Percentiles rank a stretch among this genome's conserved stretches.
Evolutionary conservation across 208 protist species (phyloP).

Genomic region (Acanthamoeba triangularis): DNA sequence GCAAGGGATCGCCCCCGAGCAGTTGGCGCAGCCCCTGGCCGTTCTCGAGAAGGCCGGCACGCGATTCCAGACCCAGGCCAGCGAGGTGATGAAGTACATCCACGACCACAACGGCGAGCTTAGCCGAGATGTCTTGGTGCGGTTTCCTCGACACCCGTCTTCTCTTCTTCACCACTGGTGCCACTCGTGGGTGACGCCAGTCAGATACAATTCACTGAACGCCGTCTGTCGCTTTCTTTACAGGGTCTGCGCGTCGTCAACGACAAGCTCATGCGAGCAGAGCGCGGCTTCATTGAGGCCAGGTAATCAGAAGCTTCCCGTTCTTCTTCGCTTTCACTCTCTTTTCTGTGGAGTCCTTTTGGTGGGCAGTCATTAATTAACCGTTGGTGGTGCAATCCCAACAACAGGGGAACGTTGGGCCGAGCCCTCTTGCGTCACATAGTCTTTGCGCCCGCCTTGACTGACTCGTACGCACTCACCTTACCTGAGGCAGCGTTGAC

Average conservation of each 20-base stretch:
- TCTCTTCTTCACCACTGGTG: not conserved
- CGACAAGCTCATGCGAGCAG: conserved; percentile 57
- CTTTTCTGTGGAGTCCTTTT: not conserved
- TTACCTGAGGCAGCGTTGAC: not conserved
- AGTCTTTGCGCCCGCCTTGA: conserved; percentile 14
- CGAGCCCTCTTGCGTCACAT: conserved; percentile 35
- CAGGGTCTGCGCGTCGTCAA: conserved; percentile 47
- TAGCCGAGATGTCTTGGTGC: not conserved
- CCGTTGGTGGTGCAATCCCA: not conserved
- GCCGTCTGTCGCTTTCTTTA: not conserved
- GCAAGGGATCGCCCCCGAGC: not conserved
- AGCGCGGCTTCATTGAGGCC: conserved; percentile 61
- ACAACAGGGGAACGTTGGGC: conserved; percentile 15
- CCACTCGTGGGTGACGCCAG: not conserved
- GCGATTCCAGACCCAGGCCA: not conserved
- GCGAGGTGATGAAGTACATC: not conserved
- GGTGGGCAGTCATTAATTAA: not conserved
- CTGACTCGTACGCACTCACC: not conserved
- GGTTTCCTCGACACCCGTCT: not conserved
- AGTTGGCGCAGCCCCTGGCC: not conserved
- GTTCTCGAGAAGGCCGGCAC: not conserved
- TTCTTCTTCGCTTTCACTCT: not conserved
- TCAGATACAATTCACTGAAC: no score
- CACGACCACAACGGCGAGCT: not conserved
- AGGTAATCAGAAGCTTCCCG: not conserved